Evolutionary conservation across 345 rosid species (phyloP).

Genomic region (Hevea brasiliensis): DNA sequence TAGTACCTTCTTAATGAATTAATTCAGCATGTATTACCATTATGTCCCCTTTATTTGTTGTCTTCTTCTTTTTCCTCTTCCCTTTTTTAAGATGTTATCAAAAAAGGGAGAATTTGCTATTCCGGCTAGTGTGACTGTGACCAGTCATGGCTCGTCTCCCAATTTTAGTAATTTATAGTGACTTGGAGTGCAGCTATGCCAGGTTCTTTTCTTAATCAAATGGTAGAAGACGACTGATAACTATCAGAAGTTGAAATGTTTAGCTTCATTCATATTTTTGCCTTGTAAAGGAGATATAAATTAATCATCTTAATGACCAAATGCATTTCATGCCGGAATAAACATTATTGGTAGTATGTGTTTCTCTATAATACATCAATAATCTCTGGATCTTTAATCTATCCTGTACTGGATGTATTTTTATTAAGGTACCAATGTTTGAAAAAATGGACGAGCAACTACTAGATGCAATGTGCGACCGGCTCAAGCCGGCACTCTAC

Average conservation of each 20-base stretch:
- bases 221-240: too few relatives aligned
- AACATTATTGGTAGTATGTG: neutral
- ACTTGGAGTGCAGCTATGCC: too few relatives aligned
- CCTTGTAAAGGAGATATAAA: too few relatives aligned
- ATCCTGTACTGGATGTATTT: slow-evolving; percentile 2
- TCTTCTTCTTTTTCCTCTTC: neutral
- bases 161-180: neutral
- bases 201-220: neutral
- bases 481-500: slow-evolving; percentile 77
- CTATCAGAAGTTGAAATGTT: too few relatives aligned
- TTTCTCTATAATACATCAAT: neutral
- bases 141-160: neutral
- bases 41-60: neutral
- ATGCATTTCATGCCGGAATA: neutral
- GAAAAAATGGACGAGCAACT: slow-evolving; percentile 84
- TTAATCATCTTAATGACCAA: neutral
- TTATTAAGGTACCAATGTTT: slow-evolving; percentile 72
- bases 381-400: neutral
- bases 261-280: too few relatives aligned
- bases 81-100: neutral
- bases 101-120: neutral
- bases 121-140: neutral
- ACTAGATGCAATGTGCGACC: slow-evolving; percentile 84
- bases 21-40: neutral
- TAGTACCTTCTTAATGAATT: neutral